Conservation (phyloP, 2,329 filamentous ascomycete genomes). For the Fusarium fujikuroi region DNA sequence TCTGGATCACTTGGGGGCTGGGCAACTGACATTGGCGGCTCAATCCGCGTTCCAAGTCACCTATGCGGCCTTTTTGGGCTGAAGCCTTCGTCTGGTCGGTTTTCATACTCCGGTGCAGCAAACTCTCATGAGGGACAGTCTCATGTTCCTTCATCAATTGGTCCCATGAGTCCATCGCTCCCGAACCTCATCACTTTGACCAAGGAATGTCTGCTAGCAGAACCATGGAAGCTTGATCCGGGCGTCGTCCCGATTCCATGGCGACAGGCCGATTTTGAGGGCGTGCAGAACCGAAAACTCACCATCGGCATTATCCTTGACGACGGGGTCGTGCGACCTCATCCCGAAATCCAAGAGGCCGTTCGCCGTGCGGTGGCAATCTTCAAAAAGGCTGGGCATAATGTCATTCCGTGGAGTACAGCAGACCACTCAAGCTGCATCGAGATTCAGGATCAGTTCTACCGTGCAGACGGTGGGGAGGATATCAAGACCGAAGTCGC, state of each 20-base stretch:
- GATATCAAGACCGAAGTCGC: background rate
- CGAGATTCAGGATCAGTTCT: background rate
- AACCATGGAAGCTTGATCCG: background rate
- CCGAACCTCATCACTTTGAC: background rate
- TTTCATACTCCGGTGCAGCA: background rate
- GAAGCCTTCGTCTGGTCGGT: background rate
- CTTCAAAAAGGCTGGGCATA: background rate
- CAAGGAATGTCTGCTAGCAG: background rate
- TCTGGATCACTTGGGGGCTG: background rate
- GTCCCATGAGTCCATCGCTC: background rate
- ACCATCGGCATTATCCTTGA: background rate
- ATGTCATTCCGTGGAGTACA: background rate
- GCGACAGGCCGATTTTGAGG: background rate
- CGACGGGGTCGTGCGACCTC: background rate
- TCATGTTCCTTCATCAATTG: background rate
- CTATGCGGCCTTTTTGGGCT: background rate
- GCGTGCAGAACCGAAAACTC: background rate
- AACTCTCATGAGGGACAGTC: background rate
- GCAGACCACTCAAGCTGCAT: background rate
- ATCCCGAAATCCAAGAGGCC: background rate
- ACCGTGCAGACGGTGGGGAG: background rate
- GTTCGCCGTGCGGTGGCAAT: background rate
- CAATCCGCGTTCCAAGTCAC: background rate
- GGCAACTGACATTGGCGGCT: slow-evolving; percentile 3
- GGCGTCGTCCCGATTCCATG: background rate